phyloP scores from a whole-genome alignment of 495 filamentous ascomycete species.

The Cercophora sp. region DNA sequence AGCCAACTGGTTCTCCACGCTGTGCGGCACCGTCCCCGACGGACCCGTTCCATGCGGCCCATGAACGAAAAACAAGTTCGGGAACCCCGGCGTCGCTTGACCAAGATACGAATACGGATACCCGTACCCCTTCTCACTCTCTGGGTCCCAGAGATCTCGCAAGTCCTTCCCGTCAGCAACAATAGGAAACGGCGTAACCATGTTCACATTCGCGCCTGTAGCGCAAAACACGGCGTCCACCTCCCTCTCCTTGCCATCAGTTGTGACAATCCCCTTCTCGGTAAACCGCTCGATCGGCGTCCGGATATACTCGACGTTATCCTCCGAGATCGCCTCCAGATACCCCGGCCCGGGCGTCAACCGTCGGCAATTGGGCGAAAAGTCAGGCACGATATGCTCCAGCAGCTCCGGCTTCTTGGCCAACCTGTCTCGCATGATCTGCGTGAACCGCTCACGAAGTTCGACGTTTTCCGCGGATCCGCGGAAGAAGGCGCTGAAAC shows the following conservation, averaged over 20 bases:
- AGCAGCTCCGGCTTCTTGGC: conserved; percentile 52
- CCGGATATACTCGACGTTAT: conserved; percentile 59
- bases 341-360: conserved; percentile 70
- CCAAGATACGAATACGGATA: conserved; percentile 65
- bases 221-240: conserved; percentile 64
- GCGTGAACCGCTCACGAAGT: conserved; percentile 47
- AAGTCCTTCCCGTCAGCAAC: conserved; percentile 47
- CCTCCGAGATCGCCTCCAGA: conserved; percentile 61
- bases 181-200: conserved; percentile 59
- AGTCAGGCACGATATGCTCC: conserved; percentile 58
- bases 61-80: conserved; percentile 59
- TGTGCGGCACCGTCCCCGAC: conserved; percentile 50
- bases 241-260: conserved; percentile 45
- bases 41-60: conserved; percentile 54
- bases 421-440: conserved; percentile 49
- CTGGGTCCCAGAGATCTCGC: conserved; percentile 37
- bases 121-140: conserved; percentile 32
- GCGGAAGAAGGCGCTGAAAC: conserved; percentile 54
- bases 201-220: conserved; percentile 60
- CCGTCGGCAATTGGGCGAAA: conserved; percentile 63
- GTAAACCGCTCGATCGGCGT: conserved; percentile 56
- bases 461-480: conserved; percentile 48
- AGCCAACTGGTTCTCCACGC: conserved; percentile 53
- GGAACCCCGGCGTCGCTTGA: conserved; percentile 57
- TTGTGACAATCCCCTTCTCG: conserved; percentile 51